Evolutionary conservation across 2,329 filamentous ascomycete species (phyloP).

Genomic region (Septoria petroselini): DNA sequence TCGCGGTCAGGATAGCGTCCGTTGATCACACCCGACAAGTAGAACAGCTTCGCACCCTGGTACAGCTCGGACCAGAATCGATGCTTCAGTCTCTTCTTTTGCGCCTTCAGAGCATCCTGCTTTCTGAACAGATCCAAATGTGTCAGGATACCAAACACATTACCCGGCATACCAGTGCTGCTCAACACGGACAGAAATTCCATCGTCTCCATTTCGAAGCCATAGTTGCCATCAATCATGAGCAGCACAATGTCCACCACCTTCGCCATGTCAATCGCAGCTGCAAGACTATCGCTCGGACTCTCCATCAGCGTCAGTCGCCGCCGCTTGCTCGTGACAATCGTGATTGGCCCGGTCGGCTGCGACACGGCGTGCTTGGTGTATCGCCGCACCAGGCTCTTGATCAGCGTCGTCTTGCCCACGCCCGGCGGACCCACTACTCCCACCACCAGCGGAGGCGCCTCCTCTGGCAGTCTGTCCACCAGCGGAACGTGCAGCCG

Average conservation of each 20-base stretch:
- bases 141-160: constrained; percentile 94
- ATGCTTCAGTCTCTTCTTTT: constrained; percentile 95
- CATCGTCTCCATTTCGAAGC: constrained; percentile 99
- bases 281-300: constrained; percentile 86
- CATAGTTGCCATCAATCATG: constrained; percentile 98
- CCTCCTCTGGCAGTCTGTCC: constrained; percentile 92
- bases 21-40: constrained; percentile 93
- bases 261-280: constrained; percentile 96
- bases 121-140: constrained; percentile 95
- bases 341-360: constrained; percentile 86
- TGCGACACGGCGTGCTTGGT: constrained; percentile 91
- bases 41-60: constrained; percentile 94
- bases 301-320: constrained; percentile 95
- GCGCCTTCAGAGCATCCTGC: constrained; percentile 82
- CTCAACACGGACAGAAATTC: constrained; percentile 93
- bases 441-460: constrained; percentile 85
- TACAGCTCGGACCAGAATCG: constrained; percentile 96
- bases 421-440: constrained; percentile 93
- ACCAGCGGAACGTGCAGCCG: constrained; percentile 93
- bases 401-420: constrained; percentile 92
- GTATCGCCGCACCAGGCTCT: constrained; percentile 89
- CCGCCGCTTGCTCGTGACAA: constrained; percentile 94
- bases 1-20: constrained; percentile 95
- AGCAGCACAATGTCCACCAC: constrained; percentile 95
- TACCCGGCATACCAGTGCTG: constrained; percentile 96